A percentile compares a stretch with the other conserved stretches of the same genome.
These are phyloP conservation scores for Saturnispora kantuleensis DNA, from an alignment of 805 yeast species.

Conservation along the genomic window DNA sequence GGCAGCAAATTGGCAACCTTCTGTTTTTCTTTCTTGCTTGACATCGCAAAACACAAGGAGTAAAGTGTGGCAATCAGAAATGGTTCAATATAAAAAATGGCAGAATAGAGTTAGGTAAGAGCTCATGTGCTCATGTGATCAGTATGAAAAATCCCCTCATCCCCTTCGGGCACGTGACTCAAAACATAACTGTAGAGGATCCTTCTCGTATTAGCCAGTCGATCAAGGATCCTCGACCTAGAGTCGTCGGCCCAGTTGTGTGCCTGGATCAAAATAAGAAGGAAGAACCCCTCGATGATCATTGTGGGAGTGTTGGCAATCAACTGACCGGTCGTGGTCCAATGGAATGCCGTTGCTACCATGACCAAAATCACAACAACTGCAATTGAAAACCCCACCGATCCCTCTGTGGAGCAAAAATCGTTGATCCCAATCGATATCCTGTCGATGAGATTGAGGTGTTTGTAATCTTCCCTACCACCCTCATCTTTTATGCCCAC, in stretches of 20 bases:
- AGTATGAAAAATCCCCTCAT: too few relatives aligned
- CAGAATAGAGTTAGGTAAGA: not conserved
- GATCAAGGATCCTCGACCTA: conserved; percentile 9
- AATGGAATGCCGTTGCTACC: conserved; percentile 27
- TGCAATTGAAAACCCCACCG: conserved; percentile 23
- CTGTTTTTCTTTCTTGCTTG: conserved; percentile 11
- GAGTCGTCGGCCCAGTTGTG: conserved; percentile 24
- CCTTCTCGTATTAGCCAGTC: conserved; percentile 11
- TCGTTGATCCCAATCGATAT: conserved; percentile 20
- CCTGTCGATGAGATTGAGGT: conserved; percentile 4
- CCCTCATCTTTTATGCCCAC: conserved; percentile 17
- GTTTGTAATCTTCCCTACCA: conserved; percentile 6
- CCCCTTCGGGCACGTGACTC: not conserved
- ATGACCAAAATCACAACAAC: conserved; percentile 25
- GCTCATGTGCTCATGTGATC: not conserved
- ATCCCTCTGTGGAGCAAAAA: conserved; percentile 26
- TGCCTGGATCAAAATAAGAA: conserved; percentile 30
- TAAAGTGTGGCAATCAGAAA: too few relatives aligned
- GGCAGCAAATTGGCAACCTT: conserved; percentile 33
- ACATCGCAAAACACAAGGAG: conserved; percentile 3
- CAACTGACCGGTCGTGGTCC: conserved; percentile 34
- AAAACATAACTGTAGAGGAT: conserved; percentile 5
- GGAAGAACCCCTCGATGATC: conserved; percentile 34
- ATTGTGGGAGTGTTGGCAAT: conserved; percentile 34
- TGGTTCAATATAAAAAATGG: too few relatives aligned